A percentile compares a stretch with the other conserved stretches of the same genome.
phyloP scores from a whole-genome alignment of 257 asterid species.

The Eucommia ulmoides region DNA sequence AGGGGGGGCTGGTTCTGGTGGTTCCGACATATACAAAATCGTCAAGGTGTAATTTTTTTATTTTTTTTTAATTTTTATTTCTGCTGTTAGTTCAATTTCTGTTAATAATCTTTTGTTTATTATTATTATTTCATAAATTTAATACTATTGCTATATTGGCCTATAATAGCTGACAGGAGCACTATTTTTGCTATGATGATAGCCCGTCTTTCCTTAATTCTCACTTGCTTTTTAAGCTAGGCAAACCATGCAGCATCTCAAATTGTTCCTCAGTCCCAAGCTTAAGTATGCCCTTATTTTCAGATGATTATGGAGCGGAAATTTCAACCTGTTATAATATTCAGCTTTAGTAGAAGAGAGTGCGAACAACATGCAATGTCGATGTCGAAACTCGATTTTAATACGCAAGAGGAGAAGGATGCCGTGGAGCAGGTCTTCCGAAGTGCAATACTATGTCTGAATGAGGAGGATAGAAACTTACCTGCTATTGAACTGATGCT shows the following conservation, averaged over 20 bases:
- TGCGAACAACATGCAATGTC: constrained; percentile 99
- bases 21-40: constrained; percentile 83
- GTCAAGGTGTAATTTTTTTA: constrained; percentile 61
- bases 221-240: constrained; percentile 4
- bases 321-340: constrained; percentile 92
- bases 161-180: background rate
- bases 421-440: constrained; percentile 77
- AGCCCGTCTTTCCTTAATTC: background rate
- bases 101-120: background rate
- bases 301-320: constrained; percentile 98
- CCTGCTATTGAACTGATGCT: constrained; percentile 95
- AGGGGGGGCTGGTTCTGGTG: constrained; percentile 66
- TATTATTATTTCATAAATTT: background rate
- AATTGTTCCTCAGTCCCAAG: no score
- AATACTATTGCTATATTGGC: background rate
- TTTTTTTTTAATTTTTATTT: constrained; percentile 5
- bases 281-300: no score
- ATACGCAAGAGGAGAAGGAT: constrained; percentile 76
- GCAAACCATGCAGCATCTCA: no score
- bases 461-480: constrained; percentile 82
- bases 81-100: constrained; percentile 3
- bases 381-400: constrained; percentile 91
- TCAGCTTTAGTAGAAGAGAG: constrained; percentile 97
- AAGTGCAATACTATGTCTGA: constrained; percentile 73
- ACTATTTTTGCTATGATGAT: constrained; percentile 5